phyloP scores from a whole-genome alignment of 768 basidiomycete genomes.

The Lactarius quietus region DNA sequence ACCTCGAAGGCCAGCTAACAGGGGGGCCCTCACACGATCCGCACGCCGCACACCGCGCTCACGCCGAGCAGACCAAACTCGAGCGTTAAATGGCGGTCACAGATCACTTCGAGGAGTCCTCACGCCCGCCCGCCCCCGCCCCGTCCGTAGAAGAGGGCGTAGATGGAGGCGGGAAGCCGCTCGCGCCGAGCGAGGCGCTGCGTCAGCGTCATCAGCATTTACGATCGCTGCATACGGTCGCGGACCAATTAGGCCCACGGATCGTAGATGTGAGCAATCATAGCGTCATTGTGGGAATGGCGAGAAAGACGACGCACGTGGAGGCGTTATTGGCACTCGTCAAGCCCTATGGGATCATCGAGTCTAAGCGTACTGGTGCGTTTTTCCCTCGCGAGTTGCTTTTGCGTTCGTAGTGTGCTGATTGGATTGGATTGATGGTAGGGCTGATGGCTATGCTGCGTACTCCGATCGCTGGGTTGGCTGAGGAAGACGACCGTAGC shows the following conservation, averaged over 20 bases:
- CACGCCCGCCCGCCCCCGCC: constrained; percentile 31
- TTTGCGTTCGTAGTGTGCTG: background rate
- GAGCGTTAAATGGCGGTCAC: constrained; percentile 72
- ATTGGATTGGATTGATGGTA: constrained; percentile 34
- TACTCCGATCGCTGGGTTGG: constrained; percentile 70
- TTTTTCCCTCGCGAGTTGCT: constrained; percentile 15
- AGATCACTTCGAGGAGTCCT: constrained; percentile 69
- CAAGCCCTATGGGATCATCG: constrained; percentile 93
- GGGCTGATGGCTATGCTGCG: constrained; percentile 99
- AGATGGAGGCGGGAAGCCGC: constrained; percentile 30
- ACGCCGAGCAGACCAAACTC: constrained; percentile 46
- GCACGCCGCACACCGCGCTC: constrained; percentile 34
- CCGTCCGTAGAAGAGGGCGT: too few relatives aligned
- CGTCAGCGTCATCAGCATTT: constrained; percentile 87
- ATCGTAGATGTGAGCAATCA: constrained; percentile 95
- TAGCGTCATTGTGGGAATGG: constrained; percentile 91
- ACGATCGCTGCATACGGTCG: constrained; percentile 79
- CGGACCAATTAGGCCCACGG: constrained; percentile 85
- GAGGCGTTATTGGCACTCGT: constrained; percentile 90
- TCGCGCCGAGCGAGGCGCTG: constrained; percentile 72
- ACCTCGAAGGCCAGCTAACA: constrained; percentile 85
- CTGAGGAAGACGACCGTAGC: constrained; percentile 52
- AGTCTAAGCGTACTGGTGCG: constrained; percentile 90
- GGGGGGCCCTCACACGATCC: constrained; percentile 85
- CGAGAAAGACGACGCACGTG: constrained; percentile 87